Evolutionary conservation across 768 basidiomycete species (phyloP).

Genomic region (Lyophyllum semitale): DNA sequence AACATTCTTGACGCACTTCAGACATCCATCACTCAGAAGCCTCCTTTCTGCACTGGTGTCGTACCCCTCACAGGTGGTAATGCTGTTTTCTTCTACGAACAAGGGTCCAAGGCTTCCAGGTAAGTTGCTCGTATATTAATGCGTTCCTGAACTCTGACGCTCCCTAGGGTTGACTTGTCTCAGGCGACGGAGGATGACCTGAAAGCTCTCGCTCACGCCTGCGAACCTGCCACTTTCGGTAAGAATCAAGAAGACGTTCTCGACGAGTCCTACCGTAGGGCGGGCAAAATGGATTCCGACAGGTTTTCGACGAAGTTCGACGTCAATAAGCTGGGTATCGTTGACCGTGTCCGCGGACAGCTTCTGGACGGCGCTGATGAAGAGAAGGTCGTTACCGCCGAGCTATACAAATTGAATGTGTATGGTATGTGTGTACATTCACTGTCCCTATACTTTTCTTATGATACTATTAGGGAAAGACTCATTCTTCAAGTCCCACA

Average conservation of each 20-base stretch:
- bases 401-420: constrained; percentile 39
- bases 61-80: background rate
- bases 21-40: constrained; percentile 4
- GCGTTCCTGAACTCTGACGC: background rate
- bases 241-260: constrained; percentile 33
- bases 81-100: background rate
- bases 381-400: constrained; percentile 18
- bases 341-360: constrained; percentile 2
- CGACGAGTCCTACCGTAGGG: constrained; percentile 48
- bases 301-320: constrained; percentile 37
- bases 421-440: constrained; percentile 28
- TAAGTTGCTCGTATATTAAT: background rate
- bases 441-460: background rate
- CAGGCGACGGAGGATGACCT: constrained; percentile 11
- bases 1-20: background rate
- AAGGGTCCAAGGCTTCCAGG: background rate
- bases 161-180: constrained; percentile 8
- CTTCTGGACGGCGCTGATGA: constrained; percentile 20
- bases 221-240: constrained; percentile 45
- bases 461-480: constrained; percentile 31
- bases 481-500: constrained; percentile 51
- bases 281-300: constrained; percentile 40
- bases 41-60: constrained; percentile 11
- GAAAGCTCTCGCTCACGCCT: constrained; percentile 31
- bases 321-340: constrained; percentile 1